Conservation (phyloP, 345 rosid genomes). For the Streptanthus diversifolius region DNA sequence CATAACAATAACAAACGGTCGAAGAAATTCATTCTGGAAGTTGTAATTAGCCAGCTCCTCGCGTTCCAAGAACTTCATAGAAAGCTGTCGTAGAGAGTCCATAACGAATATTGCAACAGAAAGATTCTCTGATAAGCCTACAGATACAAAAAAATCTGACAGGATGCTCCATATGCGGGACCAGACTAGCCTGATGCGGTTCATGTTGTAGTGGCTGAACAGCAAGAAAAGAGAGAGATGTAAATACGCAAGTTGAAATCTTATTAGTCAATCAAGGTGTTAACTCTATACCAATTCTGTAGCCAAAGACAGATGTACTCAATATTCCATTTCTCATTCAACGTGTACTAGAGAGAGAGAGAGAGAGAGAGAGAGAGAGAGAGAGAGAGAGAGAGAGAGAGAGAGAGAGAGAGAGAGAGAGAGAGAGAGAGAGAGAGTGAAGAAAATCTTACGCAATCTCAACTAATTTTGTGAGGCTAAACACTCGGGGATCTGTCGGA, state of each 20-base stretch:
- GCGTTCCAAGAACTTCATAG: slow-evolving; percentile 94
- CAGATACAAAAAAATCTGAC: slow-evolving; percentile 90
- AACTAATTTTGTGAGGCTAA: slow-evolving; percentile 92
- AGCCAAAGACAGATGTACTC: slow-evolving; percentile 10
- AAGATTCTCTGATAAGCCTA: slow-evolving; percentile 92
- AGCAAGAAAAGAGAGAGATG: slow-evolving; percentile 10
- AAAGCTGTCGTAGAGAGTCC: slow-evolving; percentile 96
- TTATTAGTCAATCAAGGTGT: slow-evolving; percentile 11
- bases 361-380: no score
- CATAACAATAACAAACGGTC: slow-evolving; percentile 94
- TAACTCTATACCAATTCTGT: not conserved
- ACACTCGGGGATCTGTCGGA: slow-evolving; percentile 98
- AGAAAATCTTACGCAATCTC: slow-evolving; percentile 80
- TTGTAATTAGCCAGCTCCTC: slow-evolving; percentile 97
- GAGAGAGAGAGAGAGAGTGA: slow-evolving; percentile 13
- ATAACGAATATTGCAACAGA: slow-evolving; percentile 95
- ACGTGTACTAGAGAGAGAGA: not conserved
- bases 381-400: no score
- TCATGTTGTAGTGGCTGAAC: slow-evolving; percentile 95
- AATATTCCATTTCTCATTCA: slow-evolving; percentile 14
- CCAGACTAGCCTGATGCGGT: slow-evolving; percentile 97
- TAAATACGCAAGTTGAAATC: slow-evolving; percentile 8
- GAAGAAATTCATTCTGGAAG: slow-evolving; percentile 92
- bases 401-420: no score
- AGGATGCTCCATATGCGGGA: slow-evolving; percentile 94